Evolutionary conservation across 1,284 basidiomycete genomes (phyloP).

Genomic region (Ceratobasidium papillatum): DNA sequence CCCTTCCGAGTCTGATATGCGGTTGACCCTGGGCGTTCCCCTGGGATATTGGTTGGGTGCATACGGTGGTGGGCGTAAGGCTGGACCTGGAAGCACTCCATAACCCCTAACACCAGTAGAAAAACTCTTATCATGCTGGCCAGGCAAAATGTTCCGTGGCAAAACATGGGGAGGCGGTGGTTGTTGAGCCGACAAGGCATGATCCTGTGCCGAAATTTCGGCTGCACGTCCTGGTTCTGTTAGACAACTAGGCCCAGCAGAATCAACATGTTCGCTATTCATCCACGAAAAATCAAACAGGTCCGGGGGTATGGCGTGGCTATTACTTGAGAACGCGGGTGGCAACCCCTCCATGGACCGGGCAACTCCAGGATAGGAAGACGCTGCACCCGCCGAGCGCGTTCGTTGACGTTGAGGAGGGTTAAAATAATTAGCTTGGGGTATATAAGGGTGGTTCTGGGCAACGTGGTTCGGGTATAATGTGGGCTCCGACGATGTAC

Average conservation of each 20-base stretch:
- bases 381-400: neutral
- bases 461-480: neutral
- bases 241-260: neutral
- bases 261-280: neutral
- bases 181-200: neutral
- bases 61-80: neutral
- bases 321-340: neutral
- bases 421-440: neutral
- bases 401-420: neutral
- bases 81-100: no score
- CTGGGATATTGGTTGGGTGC: neutral
- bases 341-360: neutral
- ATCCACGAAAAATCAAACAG: neutral
- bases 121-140: neutral
- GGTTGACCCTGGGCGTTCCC: neutral
- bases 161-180: no score
- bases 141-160: neutral
- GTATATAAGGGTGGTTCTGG: neutral
- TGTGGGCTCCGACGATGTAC: neutral
- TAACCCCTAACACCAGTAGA: no score
- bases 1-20: neutral
- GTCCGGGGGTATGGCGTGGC: neutral
- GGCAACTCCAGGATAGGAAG: neutral
- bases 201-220: neutral
- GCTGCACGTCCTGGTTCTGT: neutral